A percentile compares a stretch with the other conserved stretches of the same genome.
Conservation (phyloP, 2,329 filamentous ascomycete genomes). For the Chaetomium strumarium region DNA sequence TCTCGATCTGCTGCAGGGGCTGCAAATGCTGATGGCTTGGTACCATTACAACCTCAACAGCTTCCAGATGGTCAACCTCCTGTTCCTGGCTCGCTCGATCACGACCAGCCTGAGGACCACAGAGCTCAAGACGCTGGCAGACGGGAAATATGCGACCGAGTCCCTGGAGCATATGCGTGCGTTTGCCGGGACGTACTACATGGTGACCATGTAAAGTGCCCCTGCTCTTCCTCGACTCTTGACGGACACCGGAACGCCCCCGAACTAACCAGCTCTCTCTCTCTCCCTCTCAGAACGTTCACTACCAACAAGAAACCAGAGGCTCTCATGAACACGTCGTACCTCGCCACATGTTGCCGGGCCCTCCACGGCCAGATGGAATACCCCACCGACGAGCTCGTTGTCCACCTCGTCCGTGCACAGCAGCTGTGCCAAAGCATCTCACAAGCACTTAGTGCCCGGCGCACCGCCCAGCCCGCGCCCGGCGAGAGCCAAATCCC, state of each 20-base stretch:
- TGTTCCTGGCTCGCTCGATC: conserved; percentile 44
- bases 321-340: conserved; percentile 41
- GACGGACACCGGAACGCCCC: not conserved
- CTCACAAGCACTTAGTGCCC: conserved; percentile 34
- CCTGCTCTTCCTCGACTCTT: not conserved
- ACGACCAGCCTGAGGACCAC: conserved; percentile 37
- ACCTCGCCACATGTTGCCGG: conserved; percentile 39
- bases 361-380: conserved; percentile 39
- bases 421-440: conserved; percentile 46
- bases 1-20: conserved; percentile 42
- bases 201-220: conserved; percentile 42
- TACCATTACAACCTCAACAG: conserved; percentile 45
- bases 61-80: conserved; percentile 44
- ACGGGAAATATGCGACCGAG: conserved; percentile 23
- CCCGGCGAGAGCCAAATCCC: conserved; percentile 30
- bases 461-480: conserved; percentile 27
- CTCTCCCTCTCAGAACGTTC: conserved; percentile 27
- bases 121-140: conserved; percentile 25
- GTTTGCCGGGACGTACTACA: conserved; percentile 45
- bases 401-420: conserved; percentile 41
- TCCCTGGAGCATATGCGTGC: conserved; percentile 42
- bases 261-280: not conserved
- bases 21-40: conserved; percentile 43
- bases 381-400: conserved; percentile 38
- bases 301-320: conserved; percentile 40